phyloP scores from a whole-genome alignment of 345 rosid genomes.

The Fremontodendron californicum region DNA sequence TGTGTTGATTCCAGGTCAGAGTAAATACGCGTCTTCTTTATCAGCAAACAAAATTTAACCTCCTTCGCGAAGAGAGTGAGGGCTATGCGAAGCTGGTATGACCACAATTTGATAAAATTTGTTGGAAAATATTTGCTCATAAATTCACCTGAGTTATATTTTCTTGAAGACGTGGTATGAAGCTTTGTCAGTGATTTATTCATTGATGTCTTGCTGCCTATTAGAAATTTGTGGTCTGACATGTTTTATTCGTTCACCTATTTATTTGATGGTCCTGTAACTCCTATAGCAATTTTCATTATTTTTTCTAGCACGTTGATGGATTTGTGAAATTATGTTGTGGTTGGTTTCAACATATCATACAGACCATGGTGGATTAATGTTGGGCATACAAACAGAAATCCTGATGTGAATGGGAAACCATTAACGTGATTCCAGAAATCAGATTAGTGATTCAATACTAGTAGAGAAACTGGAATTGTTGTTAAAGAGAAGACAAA shows the following conservation, averaged over 20 bases:
- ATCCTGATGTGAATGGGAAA: neutral
- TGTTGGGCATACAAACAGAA: neutral
- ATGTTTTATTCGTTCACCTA: neutral
- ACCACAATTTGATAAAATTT: slow-evolving; percentile 2
- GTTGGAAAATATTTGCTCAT: neutral
- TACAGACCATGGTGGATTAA: neutral
- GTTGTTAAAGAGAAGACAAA: neutral
- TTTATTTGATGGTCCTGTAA: neutral
- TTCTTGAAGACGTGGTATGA: neutral
- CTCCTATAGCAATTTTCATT: neutral
- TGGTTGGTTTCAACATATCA: neutral
- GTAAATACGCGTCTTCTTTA: slow-evolving; percentile 96
- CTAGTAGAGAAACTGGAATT: neutral
- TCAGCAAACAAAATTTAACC: slow-evolving; percentile 98
- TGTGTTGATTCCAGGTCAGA: slow-evolving; percentile 67
- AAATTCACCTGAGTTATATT: neutral
- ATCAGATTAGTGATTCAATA: neutral
- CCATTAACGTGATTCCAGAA: neutral
- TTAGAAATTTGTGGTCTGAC: neutral
- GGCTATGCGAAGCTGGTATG: slow-evolving; percentile 99
- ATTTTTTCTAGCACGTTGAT: neutral
- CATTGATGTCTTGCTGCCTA: neutral
- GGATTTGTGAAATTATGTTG: neutral
- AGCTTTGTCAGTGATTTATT: neutral
- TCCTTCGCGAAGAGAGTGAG: slow-evolving; percentile 98